Base-by-base conservation (phyloP, 495 filamentous ascomycete species). In the Aspergillus panamensis region DNA sequence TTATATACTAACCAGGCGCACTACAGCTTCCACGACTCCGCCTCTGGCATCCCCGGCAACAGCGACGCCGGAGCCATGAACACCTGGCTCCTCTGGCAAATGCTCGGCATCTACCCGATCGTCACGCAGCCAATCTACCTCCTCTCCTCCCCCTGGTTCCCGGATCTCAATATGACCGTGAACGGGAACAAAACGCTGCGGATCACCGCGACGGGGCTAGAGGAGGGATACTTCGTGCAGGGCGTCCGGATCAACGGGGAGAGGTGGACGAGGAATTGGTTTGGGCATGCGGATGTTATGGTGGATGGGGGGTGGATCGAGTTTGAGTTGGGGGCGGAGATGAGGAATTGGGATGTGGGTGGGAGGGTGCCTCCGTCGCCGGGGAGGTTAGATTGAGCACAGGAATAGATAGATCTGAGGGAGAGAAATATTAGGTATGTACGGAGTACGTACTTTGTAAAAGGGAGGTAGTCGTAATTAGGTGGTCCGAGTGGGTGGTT, bases 31-130 rank as follows among this genome's bases (percentile, higher is more conserved):
- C 64, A 71, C 25, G 70, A 73, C 47, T 74, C 77, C 7, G 62
- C 69, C 1, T 70, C 69, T 31, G 85, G 87, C 0, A 69, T 88
- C 1, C 87, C 86, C 1, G 85, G 87, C 0, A 88, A 89, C 67
- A 83, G 77, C 47, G 85, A 89, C 60, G 86, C 85, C 1, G 86
- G 84, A 16, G 85, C 87, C 8, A 87, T 89, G 84, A 83, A 88
- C 66, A 80, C 77, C 13, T 88, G 83, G 82, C 71, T 87, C 13
- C 62, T 89, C 20, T 89, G 84, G 85, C 83, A 83, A 53, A 85
- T 88, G 74, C 73, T 89, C n/a, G 86, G 86, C 0, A 77, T 89
- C 14, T 89, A 86, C 63, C 86, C 85, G 0, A 73, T 88, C 19
- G 83, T 80, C 7, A 83, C 81, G 1, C 83, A 86, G 64, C 82